phyloP scores from a whole-genome alignment of 2,329 filamentous ascomycete species.

The Acephala macrosclerotiorum region DNA sequence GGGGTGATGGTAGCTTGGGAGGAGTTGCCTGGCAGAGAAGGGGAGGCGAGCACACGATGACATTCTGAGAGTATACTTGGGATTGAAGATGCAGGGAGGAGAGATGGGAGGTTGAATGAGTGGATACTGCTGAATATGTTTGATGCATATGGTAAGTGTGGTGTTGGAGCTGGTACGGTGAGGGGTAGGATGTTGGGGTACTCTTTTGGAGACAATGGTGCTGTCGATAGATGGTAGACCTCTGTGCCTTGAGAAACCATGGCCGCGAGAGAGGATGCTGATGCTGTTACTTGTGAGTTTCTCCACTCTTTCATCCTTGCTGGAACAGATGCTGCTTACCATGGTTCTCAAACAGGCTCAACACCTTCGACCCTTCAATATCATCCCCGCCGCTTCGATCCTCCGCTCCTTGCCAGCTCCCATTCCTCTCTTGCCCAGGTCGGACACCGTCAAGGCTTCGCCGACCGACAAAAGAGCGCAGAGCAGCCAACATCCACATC shows the following conservation, averaged over 20 bases:
- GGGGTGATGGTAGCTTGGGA: conserved; percentile 13
- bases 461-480: conserved; percentile 46
- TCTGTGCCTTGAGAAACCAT: conserved; percentile 45
- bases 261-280: conserved; percentile 43
- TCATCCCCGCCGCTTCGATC: not conserved
- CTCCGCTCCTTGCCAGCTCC: not conserved
- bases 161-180: conserved; percentile 45
- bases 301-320: not conserved
- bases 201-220: conserved; percentile 45
- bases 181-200: conserved; percentile 45
- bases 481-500: conserved; percentile 66
- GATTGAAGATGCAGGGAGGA: conserved; percentile 64
- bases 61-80: conserved; percentile 63
- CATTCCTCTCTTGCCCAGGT: not conserved
- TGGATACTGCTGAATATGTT: conserved; percentile 57
- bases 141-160: conserved; percentile 45
- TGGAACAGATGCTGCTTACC: conserved; percentile 30
- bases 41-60: conserved; percentile 59
- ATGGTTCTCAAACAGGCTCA: conserved; percentile 42
- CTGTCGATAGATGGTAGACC: conserved; percentile 52
- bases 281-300: conserved; percentile 31
- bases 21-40: not conserved
- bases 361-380: not conserved
- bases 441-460: not conserved
- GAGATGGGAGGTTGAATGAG: conserved; percentile 61